A percentile compares a stretch with the other conserved stretches of the same genome.
Conservation (phyloP, 2,329 filamentous ascomycete species). For the Ophiostoma tasmaniense region DNA sequence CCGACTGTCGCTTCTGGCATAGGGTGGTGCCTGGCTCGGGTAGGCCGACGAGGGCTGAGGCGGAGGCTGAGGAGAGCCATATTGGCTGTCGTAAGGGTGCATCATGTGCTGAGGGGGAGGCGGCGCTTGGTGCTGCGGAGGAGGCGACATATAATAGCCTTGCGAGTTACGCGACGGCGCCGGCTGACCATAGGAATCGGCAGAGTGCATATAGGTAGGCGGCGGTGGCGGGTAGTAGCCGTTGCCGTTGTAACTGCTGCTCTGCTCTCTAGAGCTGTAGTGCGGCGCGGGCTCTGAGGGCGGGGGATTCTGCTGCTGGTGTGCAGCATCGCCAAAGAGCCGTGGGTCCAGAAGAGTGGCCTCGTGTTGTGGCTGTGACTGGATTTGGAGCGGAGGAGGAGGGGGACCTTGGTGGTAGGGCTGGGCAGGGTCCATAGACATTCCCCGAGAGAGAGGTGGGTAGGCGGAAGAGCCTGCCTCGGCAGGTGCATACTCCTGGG, state of each 20-base stretch:
- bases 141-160: slow-evolving; percentile 18
- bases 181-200: slow-evolving; percentile 13
- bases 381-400: slow-evolving; percentile 2
- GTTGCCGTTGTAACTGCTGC: slow-evolving; percentile 4
- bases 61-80: slow-evolving; percentile 1
- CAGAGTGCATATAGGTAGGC: not conserved
- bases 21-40: not conserved
- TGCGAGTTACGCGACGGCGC: slow-evolving; percentile 10
- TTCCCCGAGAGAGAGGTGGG: slow-evolving; percentile 4
- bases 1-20: slow-evolving; percentile 6
- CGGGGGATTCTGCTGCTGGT: slow-evolving; percentile 11
- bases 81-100: slow-evolving; percentile 12
- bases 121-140: not conserved
- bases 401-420: slow-evolving; percentile 10
- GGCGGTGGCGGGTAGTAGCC: slow-evolving; percentile 7
- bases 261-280: slow-evolving; percentile 1
- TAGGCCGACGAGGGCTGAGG: slow-evolving; percentile 5
- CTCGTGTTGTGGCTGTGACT: not conserved
- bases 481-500: slow-evolving; percentile 11
- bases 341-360: slow-evolving; percentile 19
- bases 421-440: slow-evolving; percentile 14
- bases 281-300: not conserved
- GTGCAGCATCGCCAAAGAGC: slow-evolving; percentile 19
- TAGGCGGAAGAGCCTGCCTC: slow-evolving; percentile 8
- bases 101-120: slow-evolving; percentile 8